Evolutionary conservation across 768 basidiomycete genomes (phyloP), one percentile per base, ranked within the genome.

Genomic region (Podaxis sp.): DNA sequence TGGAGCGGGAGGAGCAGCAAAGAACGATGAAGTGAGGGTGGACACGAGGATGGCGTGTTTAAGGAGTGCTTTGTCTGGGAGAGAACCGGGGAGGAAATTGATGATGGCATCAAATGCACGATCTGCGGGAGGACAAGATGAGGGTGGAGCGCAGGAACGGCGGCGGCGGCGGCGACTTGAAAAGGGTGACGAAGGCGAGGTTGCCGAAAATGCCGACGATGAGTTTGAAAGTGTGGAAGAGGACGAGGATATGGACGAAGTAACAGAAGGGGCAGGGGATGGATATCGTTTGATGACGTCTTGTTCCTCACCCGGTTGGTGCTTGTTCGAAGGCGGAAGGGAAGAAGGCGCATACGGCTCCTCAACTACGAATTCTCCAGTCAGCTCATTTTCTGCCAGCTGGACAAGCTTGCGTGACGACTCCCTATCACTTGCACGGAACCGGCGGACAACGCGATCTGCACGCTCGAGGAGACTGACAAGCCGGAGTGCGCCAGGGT

Each of bases 11-110:
- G 66, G 64, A 1, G 51, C n/a, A 9, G 71, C 69, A 11, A 80
- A 69, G 61, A 78, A 80, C 2, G 76, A 74, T 2, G 71, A 72
- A 39, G 75, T 69, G 49, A 82, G 72, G 13, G 80, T 79, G 1
- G 77, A 80, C 3, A 81, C 75, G 33, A 83, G 73, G 11, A 83
- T 77, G 6, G 78, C 74, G 62, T 79, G 74, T 59, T 81, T 81
- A 4, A 82, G 67, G 4, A 81, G 68, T 11, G 73, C 73, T 64
- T 80, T 80, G 42, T 83, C 82, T 0, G 75, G 72, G 1, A 78
- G 60, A 17, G 62, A 61, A 3, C 71, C 39, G 0, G 80, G 79
- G n/a, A 83, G 70, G 65, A 80, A 82, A 52, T 79, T 80, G 64
- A 83, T 61, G 15, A 83, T 65, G 8, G 78, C 78, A 61, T 80